These are phyloP conservation scores for Penicillium tannophilum DNA, from an alignment of 495 filamentous ascomycete species.

Conservation along the genomic window DNA sequence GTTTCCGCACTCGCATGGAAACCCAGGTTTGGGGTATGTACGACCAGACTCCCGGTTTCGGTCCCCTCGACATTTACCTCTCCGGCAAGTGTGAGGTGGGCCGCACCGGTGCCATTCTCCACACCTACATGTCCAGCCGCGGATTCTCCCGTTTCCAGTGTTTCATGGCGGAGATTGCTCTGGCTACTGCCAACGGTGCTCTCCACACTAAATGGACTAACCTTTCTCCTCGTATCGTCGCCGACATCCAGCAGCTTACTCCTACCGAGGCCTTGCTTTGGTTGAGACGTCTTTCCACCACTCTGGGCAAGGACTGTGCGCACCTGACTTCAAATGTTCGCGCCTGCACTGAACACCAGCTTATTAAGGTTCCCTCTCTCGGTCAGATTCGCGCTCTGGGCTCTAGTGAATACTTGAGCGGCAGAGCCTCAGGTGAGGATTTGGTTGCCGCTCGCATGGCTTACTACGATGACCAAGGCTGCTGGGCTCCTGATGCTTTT, in stretches of 20 bases:
- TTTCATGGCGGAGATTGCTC: slow-evolving; percentile 6
- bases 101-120: slow-evolving; percentile 4
- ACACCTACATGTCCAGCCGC: slow-evolving; percentile 10
- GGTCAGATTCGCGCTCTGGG: slow-evolving; percentile 7
- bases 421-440: not conserved
- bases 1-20: slow-evolving; percentile 11
- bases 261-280: slow-evolving; percentile 8
- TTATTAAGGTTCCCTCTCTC: slow-evolving; percentile 4
- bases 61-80: slow-evolving; percentile 10
- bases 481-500: slow-evolving; percentile 3
- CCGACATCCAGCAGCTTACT: slow-evolving; percentile 4
- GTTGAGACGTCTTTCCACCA: slow-evolving; percentile 6
- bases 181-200: not conserved
- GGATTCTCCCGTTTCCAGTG: slow-evolving; percentile 8
- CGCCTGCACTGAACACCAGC: slow-evolving; percentile 8
- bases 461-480: slow-evolving; percentile 7
- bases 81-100: slow-evolving; percentile 7
- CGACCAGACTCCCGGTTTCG: not conserved
- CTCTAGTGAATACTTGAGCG: slow-evolving; percentile 8
- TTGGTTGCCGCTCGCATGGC: not conserved
- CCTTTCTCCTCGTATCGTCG: slow-evolving; percentile 3
- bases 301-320: slow-evolving; percentile 7
- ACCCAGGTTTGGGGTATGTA: slow-evolving; percentile 11
- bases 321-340: slow-evolving; percentile 2
- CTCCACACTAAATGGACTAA: not conserved